A percentile compares a stretch with the other conserved stretches of the same genome.
These are phyloP conservation scores for Cydonia oblonga DNA, from an alignment of 331 rosid species.

Conservation along the genomic window DNA sequence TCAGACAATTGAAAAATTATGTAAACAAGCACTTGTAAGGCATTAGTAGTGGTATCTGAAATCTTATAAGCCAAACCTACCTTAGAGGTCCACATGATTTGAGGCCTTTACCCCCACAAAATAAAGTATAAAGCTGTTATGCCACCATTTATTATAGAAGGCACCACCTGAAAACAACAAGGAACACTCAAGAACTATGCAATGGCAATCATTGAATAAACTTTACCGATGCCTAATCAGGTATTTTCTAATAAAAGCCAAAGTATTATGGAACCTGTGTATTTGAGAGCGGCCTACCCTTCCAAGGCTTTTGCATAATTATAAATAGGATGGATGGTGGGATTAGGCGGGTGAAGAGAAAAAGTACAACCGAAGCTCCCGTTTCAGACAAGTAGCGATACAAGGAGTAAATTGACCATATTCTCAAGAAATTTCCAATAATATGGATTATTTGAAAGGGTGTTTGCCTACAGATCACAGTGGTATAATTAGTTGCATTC, in stretches of 20 bases:
- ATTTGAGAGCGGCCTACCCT: constrained; percentile 88
- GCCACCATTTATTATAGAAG: constrained; percentile 83
- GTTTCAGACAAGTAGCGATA: constrained; percentile 65
- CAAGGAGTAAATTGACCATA: constrained; percentile 94
- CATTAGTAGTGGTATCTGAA: not conserved
- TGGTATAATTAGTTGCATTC: not conserved
- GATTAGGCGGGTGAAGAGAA: constrained; percentile 67
- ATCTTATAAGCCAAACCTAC: constrained; percentile 34
- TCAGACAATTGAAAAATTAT: not conserved
- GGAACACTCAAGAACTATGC: constrained; percentile 12
- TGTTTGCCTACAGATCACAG: constrained; percentile 52
- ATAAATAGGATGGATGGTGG: constrained; percentile 72
- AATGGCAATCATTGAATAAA: not conserved
- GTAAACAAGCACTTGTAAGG: not conserved
- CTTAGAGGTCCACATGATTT: constrained; percentile 96
- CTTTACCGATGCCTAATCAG: not conserved
- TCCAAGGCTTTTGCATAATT: constrained; percentile 93
- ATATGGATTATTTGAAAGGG: constrained; percentile 86
- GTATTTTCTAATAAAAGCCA: constrained; percentile 2
- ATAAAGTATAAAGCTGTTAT: constrained; percentile 79
- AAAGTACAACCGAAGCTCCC: constrained; percentile 80
- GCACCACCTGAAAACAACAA: constrained; percentile 66
- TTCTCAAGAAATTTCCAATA: constrained; percentile 74
- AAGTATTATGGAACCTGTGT: constrained; percentile 46
- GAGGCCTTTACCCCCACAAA: constrained; percentile 98